A percentile compares a stretch with the other conserved stretches of the same genome.
Conservation (phyloP, 805 yeast genomes). For the Tetrapisispora phaffii region DNA sequence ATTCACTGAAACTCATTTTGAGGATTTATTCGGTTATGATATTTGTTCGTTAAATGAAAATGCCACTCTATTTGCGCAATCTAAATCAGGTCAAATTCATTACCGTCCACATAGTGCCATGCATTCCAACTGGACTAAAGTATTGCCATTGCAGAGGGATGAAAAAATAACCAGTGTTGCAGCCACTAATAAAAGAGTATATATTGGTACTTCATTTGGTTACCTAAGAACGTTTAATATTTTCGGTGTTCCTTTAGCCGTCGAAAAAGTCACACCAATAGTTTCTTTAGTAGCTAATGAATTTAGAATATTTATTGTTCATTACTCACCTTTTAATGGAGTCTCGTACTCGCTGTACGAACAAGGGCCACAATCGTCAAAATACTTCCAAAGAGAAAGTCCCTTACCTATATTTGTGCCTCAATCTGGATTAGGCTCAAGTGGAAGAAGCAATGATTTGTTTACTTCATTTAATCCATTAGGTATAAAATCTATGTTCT, state of each 20-base stretch:
- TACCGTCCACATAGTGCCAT: constrained; percentile 62
- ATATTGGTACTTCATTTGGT: constrained; percentile 70
- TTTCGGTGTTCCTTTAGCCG: constrained; percentile 60
- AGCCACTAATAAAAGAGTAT: constrained; percentile 48
- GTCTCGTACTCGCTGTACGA: constrained; percentile 24
- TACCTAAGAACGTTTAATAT: constrained; percentile 60
- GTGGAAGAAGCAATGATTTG: constrained; percentile 28
- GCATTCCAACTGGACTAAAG: constrained; percentile 62
- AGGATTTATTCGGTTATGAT: constrained; percentile 62
- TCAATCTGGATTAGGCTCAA: constrained; percentile 9
- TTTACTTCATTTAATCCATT: constrained; percentile 21
- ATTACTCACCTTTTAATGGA: constrained; percentile 26
- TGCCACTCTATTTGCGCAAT: constrained; percentile 56
- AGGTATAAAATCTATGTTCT: constrained; percentile 59
- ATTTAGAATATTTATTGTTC: constrained; percentile 45
- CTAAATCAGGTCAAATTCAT: constrained; percentile 39
- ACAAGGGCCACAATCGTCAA: constrained; percentile 17
- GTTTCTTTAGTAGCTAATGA: constrained; percentile 59
- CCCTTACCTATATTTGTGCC: constrained; percentile 35
- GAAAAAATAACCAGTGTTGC: constrained; percentile 65
- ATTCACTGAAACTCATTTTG: constrained; percentile 76
- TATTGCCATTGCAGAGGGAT: constrained; percentile 38
- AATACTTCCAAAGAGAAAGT: constrained; percentile 36
- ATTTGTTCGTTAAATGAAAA: constrained; percentile 60
- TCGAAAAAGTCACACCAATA: constrained; percentile 65